Evolutionary conservation across 1,284 basidiomycete species (phyloP), one percentile per base, ranked within the genome.

Genomic region (Pisolithus thermaeus): DNA sequence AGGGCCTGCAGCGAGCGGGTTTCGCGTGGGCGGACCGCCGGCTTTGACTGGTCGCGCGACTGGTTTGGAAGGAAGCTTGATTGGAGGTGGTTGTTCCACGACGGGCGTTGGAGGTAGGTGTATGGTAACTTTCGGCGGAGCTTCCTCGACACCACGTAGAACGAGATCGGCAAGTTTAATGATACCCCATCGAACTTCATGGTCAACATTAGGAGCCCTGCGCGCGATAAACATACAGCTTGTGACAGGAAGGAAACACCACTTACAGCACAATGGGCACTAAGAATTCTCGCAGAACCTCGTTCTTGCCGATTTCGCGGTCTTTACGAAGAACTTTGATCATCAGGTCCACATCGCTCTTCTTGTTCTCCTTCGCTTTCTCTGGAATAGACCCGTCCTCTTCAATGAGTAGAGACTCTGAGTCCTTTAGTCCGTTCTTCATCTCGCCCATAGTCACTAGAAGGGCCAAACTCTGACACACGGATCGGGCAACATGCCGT

Each of bases 131-230:
- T 90, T 91, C 0, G 92, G 93, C n/a, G 87, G 75, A 4, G 84
- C 80, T 68, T 97, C 94, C 50, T 91, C 83, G 3, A 80, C 72
- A 18, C 90, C 87, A 47, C 86, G 83, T 58, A 96, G 88, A 46
- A 96, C 80, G 23, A 97, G 76, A 63, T 98, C 96, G 11, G 90
- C 92, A 9, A 97, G 75, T 71, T 98, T 98, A 61, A 99, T 76
- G 46, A 97, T 72, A 55, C 89, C 91, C 81, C 92, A 91, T 36
- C 94, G 86, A 43, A 95, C 88, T 71, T 96, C 90, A 58, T 86
- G 76, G 66, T 98, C 95, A 44, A 83, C 78, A 47, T 84, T 79
- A 0, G 84, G 76, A 23, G 83, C 79, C 37, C 90, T 92, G 58
- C 20, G 27, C 5, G 14, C 14, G 22, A 28, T 43, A 43, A 43